Percentiles rank a stretch among this genome's conserved stretches.
These are phyloP conservation scores for Stachybotrys chlorohalonatus DNA, from an alignment of 2,329 filamentous ascomycete genomes.

Conservation along the genomic window DNA sequence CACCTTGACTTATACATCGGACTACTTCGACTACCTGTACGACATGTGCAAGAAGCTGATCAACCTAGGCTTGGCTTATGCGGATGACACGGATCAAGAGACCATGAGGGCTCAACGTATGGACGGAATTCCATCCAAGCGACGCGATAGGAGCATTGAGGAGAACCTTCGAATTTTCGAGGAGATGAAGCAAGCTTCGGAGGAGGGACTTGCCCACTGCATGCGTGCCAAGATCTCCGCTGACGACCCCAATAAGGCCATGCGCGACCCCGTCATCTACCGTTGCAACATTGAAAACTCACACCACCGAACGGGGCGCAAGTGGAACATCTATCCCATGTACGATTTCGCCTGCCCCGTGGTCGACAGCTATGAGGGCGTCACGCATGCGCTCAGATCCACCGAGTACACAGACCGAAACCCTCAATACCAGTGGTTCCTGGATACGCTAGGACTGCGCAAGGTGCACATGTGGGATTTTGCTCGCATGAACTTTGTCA, in stretches of 20 bases:
- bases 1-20: conserved; percentile 78
- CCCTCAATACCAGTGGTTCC: conserved; percentile 80
- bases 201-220: conserved; percentile 75
- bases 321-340: conserved; percentile 80
- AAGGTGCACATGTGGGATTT: conserved; percentile 82
- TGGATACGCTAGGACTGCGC: conserved; percentile 63
- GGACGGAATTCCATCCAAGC: conserved; percentile 72
- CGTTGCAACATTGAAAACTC: conserved; percentile 63
- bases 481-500: conserved; percentile 74
- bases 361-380: conserved; percentile 70
- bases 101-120: conserved; percentile 79
- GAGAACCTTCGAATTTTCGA: conserved; percentile 81
- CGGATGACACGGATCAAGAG: conserved; percentile 87
- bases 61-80: conserved; percentile 80
- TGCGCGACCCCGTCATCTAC: conserved; percentile 96
- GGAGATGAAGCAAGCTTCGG: conserved; percentile 82
- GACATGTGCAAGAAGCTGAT: conserved; percentile 79
- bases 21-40: conserved; percentile 92
- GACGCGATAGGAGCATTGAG: conserved; percentile 69
- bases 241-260: conserved; percentile 88
- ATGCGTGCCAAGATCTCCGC: conserved; percentile 91
- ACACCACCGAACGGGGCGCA: conserved; percentile 70
- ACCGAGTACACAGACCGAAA: conserved; percentile 86
- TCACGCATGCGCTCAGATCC: conserved; percentile 74
- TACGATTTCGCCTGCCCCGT: conserved; percentile 83